Evolutionary conservation across 768 basidiomycete species (phyloP).

Genomic region (Leccinellum rugosiceps): DNA sequence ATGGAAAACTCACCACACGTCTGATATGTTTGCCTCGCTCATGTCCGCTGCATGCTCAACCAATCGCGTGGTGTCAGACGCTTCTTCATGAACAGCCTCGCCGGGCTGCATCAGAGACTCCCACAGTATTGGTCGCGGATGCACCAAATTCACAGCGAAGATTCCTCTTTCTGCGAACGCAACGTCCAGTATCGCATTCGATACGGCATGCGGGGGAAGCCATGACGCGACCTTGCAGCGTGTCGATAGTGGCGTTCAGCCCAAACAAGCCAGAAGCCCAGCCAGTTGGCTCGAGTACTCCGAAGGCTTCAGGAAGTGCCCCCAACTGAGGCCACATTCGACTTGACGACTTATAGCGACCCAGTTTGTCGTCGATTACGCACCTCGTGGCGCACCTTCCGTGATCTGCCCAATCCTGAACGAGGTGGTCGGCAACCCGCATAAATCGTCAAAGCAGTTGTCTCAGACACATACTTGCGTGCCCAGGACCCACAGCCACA

Average conservation of each 20-base stretch:
- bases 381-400: conserved; percentile 32
- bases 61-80: conserved; percentile 13
- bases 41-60: conserved; percentile 7
- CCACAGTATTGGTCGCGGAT: conserved; percentile 32
- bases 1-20: conserved; percentile 28
- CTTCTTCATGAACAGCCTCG: conserved; percentile 10
- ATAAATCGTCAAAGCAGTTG: neutral
- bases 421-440: conserved; percentile 28
- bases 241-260: neutral
- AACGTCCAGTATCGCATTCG: conserved; percentile 26
- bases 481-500: conserved; percentile 32
- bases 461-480: conserved; percentile 31
- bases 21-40: conserved; percentile 22
- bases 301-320: conserved; percentile 26
- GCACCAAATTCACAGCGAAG: conserved; percentile 30
- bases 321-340: conserved; percentile 26
- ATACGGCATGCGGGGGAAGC: conserved; percentile 29
- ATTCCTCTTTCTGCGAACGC: conserved; percentile 20
- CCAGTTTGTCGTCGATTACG: conserved; percentile 36
- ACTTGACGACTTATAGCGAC: conserved; percentile 36
- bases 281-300: conserved; percentile 6
- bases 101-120: conserved; percentile 18
- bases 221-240: conserved; percentile 23
- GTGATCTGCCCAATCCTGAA: conserved; percentile 39
- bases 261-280: neutral